Evolutionary conservation across 2,329 filamentous ascomycete species (phyloP), one percentile per base, ranked within the genome.

Genomic region (Aspergillus sp.): DNA sequence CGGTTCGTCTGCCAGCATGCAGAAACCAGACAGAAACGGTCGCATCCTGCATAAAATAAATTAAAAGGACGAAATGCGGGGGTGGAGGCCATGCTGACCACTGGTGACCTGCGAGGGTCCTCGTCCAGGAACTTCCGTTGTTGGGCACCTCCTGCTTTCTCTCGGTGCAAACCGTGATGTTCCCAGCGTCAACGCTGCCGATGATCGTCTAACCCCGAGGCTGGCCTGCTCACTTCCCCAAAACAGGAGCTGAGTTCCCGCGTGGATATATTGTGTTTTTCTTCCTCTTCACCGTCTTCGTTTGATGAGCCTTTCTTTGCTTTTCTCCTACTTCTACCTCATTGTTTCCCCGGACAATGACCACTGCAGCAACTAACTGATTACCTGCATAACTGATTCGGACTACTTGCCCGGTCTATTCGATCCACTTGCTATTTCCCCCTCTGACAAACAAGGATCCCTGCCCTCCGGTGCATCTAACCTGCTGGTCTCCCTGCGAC

Each of bases 21-120:
- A 55, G 53, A 55, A 32, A 45, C 53, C 53, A 30, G 41, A 47
- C 53, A 55, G 53, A 55, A 55, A 55, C 39, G 53, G 53, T 47
- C 39, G 43, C 53, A 21, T 32, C 39, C 53, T 47, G 39, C 53
- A 55, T 55, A 45, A 55, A 55, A 45, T 55, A 45, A 55, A 55
- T 55, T 45, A 55, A 55, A 47, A 32, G 28, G 53, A 38, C 19
- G 43, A 55, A 55, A 32, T 55, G 53, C 53, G 53, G 53, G 53
- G 53, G 53, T 45, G 53, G 17, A 17, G 39, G n/a, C 39, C 28
- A 36, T 10, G 23, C 28, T 45, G 39, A 28, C 53, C 39, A 47
- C 23, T 55, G 39, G 25, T n/a, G 21, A 8, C n/a, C 51, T 25
- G 21, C 36, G 19, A 47, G 39, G 39, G n/a, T 39, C 15, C 25